phyloP scores from a whole-genome alignment of 371 early-diverging fungal genomes.

The Polyrhizophydium stewartii region DNA sequence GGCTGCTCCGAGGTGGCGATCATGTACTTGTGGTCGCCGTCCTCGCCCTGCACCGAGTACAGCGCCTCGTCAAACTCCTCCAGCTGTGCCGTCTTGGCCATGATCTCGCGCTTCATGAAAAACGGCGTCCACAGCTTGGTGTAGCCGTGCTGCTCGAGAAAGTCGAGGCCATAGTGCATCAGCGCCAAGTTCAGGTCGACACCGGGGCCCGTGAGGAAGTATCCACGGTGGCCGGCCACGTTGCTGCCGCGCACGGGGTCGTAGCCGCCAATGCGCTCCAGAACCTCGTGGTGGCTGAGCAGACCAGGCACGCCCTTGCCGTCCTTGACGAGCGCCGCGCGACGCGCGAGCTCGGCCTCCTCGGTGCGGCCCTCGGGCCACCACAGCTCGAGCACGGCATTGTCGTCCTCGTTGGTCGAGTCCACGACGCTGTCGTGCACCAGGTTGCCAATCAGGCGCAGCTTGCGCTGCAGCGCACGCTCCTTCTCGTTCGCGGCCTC shows the following conservation, averaged over 20 bases:
- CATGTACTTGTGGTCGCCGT: conserved; percentile 94
- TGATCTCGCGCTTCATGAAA: conserved; percentile 97
- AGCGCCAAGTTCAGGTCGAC: conserved; percentile 96
- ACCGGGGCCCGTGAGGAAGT: conserved; percentile 93
- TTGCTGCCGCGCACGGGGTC: conserved; percentile 93
- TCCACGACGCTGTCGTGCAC: conserved; percentile 92
- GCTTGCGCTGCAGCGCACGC: conserved; percentile 59
- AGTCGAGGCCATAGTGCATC: conserved; percentile 96
- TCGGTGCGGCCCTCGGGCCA: conserved; percentile 47
- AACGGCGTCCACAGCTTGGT: conserved; percentile 98
- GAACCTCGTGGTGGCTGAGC: conserved; percentile 90
- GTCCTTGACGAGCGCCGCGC: conserved; percentile 29
- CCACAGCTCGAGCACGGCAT: conserved; percentile 34
- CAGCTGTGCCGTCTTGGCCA: conserved; percentile 99
- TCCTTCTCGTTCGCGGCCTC: conserved; percentile 65
- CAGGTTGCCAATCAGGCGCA: conserved; percentile 89
- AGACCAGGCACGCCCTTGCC: conserved; percentile 51
- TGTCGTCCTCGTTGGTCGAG: conserved; percentile 74
- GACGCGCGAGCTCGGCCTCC: conserved; percentile 22
- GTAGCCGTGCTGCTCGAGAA: conserved; percentile 85
- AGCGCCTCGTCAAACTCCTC: conserved; percentile 99
- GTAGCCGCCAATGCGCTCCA: conserved; percentile 87
- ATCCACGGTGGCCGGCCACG: conserved; percentile 99
- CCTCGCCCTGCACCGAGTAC: conserved; percentile 84
- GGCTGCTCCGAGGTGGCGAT: conserved; percentile 99